Percentiles rank a stretch among this genome's conserved stretches.
These are phyloP conservation scores for Citrus glauca DNA, from an alignment of 345 rosid genomes.

Conservation along the genomic window DNA sequence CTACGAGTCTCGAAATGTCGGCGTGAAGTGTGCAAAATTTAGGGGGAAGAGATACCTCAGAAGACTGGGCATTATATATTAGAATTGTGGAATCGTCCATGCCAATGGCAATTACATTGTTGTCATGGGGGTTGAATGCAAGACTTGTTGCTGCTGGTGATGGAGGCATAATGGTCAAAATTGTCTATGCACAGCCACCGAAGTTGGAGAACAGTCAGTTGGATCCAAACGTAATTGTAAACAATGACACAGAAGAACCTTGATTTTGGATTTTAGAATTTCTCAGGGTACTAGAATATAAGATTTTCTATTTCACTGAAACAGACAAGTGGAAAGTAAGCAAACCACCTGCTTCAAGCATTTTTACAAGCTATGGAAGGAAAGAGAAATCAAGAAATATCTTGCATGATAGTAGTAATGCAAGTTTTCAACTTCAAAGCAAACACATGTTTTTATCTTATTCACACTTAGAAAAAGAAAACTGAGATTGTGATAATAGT, in stretches of 20 bases:
- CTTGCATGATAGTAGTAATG: background rate
- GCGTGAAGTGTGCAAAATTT: background rate
- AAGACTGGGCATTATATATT: conserved; percentile 28
- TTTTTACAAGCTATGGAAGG: background rate
- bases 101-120: conserved; percentile 44
- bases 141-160: conserved; percentile 40
- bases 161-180: background rate
- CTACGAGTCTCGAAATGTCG: background rate
- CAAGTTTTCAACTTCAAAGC: background rate
- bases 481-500: background rate
- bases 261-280: background rate
- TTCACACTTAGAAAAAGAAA: background rate
- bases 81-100: conserved; percentile 42
- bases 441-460: background rate
- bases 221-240: background rate
- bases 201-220: background rate
- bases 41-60: conserved; percentile 24
- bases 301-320: background rate
- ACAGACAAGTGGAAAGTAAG: background rate
- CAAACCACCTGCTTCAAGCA: background rate
- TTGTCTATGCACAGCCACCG: background rate
- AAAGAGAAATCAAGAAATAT: background rate
- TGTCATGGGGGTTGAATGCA: conserved; percentile 51
- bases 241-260: background rate
- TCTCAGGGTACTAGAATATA: background rate